phyloP scores from a whole-genome alignment of 176 grass and related monocot species.

The Calamus simplicifolius region DNA sequence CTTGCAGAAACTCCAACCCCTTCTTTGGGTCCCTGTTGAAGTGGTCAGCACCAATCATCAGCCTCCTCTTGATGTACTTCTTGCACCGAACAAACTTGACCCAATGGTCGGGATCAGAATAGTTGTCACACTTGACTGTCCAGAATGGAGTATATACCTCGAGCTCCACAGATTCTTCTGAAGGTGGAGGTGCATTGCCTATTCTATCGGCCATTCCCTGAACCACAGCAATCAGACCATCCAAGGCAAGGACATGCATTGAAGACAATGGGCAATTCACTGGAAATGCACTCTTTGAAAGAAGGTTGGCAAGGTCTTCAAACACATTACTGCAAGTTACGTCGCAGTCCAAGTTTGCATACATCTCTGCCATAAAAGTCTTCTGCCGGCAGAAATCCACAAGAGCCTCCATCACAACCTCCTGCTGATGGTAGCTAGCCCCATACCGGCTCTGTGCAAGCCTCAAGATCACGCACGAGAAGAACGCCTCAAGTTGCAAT shows the following conservation, averaged over 20 bases:
- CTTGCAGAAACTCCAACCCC: slow-evolving; percentile 96
- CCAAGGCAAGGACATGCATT: slow-evolving; percentile 85
- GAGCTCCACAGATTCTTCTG: slow-evolving; percentile 66
- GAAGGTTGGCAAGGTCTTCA: slow-evolving; percentile 87
- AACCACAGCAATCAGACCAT: slow-evolving; percentile 94
- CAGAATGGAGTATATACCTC: slow-evolving; percentile 88
- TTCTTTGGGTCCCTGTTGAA: slow-evolving; percentile 99
- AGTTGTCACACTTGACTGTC: slow-evolving; percentile 78
- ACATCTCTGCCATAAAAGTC: slow-evolving; percentile 97
- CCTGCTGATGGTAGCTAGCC: slow-evolving; percentile 84
- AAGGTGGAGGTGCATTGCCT: slow-evolving; percentile 41
- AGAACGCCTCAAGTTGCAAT: slow-evolving; percentile 94
- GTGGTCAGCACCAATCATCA: slow-evolving; percentile 97
- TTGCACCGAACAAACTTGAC: slow-evolving; percentile 87
- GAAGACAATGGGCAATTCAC: slow-evolving; percentile 89
- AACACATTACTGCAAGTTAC: slow-evolving; percentile 95
- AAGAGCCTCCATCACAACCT: slow-evolving; percentile 94
- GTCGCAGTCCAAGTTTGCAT: slow-evolving; percentile 95
- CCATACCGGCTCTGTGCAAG: slow-evolving; percentile 86
- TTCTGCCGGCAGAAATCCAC: slow-evolving; percentile 87
- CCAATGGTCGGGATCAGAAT: slow-evolving; percentile 79
- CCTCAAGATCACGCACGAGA: slow-evolving; percentile 90
- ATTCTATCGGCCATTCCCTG: slow-evolving; percentile 80
- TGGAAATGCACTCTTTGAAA: slow-evolving; percentile 96
- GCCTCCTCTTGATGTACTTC: slow-evolving; percentile 85